phyloP scores from a whole-genome alignment of 306 rosid species.

The Adenanthera pavonina region DNA sequence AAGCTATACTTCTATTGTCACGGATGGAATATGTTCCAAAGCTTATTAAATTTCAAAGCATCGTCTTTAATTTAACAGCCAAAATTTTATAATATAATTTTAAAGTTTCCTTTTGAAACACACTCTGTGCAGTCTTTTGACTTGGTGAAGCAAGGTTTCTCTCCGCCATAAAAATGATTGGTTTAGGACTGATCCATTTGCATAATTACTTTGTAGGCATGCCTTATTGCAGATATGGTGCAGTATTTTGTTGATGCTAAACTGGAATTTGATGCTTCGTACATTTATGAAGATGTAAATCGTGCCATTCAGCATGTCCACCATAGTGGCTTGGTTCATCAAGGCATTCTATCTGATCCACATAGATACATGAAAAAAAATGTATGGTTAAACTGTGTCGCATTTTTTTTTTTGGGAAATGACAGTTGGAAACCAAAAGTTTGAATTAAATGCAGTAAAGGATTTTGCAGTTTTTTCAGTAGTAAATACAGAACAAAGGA shows the following conservation, averaged over 20 bases:
- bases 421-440: no score
- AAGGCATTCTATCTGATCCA: conserved; percentile 79
- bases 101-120: conserved; percentile 20
- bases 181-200: conserved; percentile 37
- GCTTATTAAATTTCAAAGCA: conserved; percentile 15
- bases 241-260: conserved; percentile 92
- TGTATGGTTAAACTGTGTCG: conserved; percentile 56
- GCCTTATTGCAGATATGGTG: conserved; percentile 96
- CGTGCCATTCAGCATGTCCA: conserved; percentile 93
- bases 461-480: no score
- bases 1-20: conserved; percentile 8
- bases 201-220: conserved; percentile 69
- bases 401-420: conserved; percentile 11
- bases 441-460: no score
- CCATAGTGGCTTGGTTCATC: conserved; percentile 84
- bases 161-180: conserved; percentile 17
- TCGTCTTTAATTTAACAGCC: conserved; percentile 2
- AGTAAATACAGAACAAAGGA: no score
- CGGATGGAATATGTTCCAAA: conserved; percentile 6
- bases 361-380: conserved; percentile 78
- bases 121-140: conserved; percentile 21
- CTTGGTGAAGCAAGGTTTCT: conserved; percentile 18
- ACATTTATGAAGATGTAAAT: conserved; percentile 87
- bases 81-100: conserved; percentile 12
- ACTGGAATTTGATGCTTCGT: conserved; percentile 89